Base-by-base conservation (phyloP, 345 rosid species). In the Trapa incisa region DNA sequence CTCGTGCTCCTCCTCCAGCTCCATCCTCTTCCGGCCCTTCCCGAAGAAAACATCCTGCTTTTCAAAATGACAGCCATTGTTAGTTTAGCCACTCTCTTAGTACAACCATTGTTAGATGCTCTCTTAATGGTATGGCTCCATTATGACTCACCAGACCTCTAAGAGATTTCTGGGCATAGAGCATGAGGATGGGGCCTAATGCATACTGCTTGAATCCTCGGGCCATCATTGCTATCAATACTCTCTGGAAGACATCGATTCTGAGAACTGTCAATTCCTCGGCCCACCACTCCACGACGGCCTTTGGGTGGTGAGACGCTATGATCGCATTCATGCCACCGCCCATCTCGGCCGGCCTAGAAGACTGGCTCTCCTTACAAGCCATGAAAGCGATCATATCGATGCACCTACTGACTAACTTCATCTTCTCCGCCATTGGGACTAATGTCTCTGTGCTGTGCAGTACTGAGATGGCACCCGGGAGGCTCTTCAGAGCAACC, bases 131-230 rank as follows among this genome's bases (percentile, higher is more conserved):
- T 33, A 42, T n/a, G 37, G 38, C 32, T 58, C 33, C 15, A 58
- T 58, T 37, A 32, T 37, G 22, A 72, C 98, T 87, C 79, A 93
- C 98, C 97, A 93, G 80, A 57, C 97, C 97, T 77, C 99, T 85
- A 32, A 93, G 91, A 54, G 96, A 85, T 74, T 87, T 93, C 74
- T 90, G 96, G 10, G 96, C 96, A 67, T 88, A 93, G 48, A 93
- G 95, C 97, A 93, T 93, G 37, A 93, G 88, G 47, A 93, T 81
- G 33, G 96, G 99, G 57, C 92, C 99, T 70, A 93, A 87, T 37
- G 82, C 96, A 76, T 80, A 84, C 61, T 87, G 97, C 70, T 87
- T 87, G 72, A 87, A 87, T 71, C 96, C 97, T 80, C 91, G 83
- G 47, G 92, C 84, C 78, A 83, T 81, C 94, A 90, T 86, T 4